Base-by-base conservation (phyloP, 495 filamentous ascomycete genomes). In the Neurospora intermedia region DNA sequence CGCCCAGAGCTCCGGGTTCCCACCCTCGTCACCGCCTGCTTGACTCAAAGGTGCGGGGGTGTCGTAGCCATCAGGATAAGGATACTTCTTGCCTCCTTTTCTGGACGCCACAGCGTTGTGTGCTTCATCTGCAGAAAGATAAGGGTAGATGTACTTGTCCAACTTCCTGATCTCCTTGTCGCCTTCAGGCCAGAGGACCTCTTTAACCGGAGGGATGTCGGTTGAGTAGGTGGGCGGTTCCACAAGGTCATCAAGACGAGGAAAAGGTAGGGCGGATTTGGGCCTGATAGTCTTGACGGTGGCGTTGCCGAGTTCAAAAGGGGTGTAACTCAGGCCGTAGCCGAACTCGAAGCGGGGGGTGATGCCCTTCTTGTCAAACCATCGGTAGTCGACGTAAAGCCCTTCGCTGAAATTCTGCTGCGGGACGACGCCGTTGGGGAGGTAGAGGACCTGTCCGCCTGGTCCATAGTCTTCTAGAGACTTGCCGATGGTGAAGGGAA, bases 401-500 rank as follows among this genome's bases (percentile, higher is more conserved):
- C 54, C 54, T 75, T 98, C 93, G 5, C 83, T 84, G 75, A 97
- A 96, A 77, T 92, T 89, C 76, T 96, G 92, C 79, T 97, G 94
- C 3, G 96, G 96, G 0, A 91, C 83, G 9, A 90, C 78, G 15
- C 85, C 89, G 74, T 94, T 93, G 5, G 93, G 87, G 54, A 89
- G 84, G 78, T 92, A 94, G 74, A 96, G 81, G 27, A 99, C 84
- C 74, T 93, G 87, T 1, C 87, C 93, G 6, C 88, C 90, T 6
- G 91, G 89, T 0, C 96, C 96, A 74, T 97, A 98, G 80, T 98
- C 94, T 45, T 89, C 85, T 0, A 94, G 83, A 0, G 83, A 87
- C 77, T 92, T 96, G 43, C 91, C 95, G 71, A 98, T 91, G 0
- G 96, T 99, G 80, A 94, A 99, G 0, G 95, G 95, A 3, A 98